phyloP scores from a whole-genome alignment of 257 asterid species.

The Nicotiana sylvestris region DNA sequence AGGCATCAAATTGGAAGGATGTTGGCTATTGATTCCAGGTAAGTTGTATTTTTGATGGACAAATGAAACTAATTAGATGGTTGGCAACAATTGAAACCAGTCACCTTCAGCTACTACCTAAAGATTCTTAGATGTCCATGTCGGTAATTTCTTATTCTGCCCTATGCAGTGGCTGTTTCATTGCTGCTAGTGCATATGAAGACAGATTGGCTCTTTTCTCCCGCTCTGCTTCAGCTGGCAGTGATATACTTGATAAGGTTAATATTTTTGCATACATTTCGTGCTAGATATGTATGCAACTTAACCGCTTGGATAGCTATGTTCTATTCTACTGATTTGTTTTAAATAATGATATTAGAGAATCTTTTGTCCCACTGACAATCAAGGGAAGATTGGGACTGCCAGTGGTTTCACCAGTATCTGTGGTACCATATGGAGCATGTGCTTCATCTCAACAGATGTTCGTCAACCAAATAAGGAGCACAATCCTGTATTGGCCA shows the following conservation, averaged over 20 bases:
- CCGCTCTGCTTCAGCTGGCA: constrained; percentile 52
- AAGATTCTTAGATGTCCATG: constrained; percentile 36
- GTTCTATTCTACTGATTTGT: constrained; percentile 18
- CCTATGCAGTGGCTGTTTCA: constrained; percentile 80
- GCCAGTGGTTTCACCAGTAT: constrained; percentile 47
- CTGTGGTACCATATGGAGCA: constrained; percentile 98
- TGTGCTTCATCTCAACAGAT: constrained; percentile 89
- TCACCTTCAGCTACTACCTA: constrained; percentile 27
- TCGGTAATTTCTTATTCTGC: constrained; percentile 38
- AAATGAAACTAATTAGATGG: constrained; percentile 8
- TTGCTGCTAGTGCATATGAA: constrained; percentile 92
- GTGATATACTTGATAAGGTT: constrained; percentile 81
- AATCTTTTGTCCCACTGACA: constrained; percentile 65
- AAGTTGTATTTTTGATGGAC: constrained; percentile 28
- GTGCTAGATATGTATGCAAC: not conserved
- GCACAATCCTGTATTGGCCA: constrained; percentile 67
- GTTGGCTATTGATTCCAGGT: constrained; percentile 88
- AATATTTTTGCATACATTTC: constrained; percentile 10
- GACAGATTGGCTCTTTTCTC: constrained; percentile 80
- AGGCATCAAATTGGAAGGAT: constrained; percentile 86
- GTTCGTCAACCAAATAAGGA: constrained; percentile 41
- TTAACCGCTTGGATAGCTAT: not conserved
- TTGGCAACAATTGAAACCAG: constrained; percentile 18
- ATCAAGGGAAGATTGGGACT: constrained; percentile 48
- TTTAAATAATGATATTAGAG: constrained; percentile 38